Conservation (phyloP, 2,329 filamentous ascomycete genomes). For the Pseudopithomyces chartarum region DNA sequence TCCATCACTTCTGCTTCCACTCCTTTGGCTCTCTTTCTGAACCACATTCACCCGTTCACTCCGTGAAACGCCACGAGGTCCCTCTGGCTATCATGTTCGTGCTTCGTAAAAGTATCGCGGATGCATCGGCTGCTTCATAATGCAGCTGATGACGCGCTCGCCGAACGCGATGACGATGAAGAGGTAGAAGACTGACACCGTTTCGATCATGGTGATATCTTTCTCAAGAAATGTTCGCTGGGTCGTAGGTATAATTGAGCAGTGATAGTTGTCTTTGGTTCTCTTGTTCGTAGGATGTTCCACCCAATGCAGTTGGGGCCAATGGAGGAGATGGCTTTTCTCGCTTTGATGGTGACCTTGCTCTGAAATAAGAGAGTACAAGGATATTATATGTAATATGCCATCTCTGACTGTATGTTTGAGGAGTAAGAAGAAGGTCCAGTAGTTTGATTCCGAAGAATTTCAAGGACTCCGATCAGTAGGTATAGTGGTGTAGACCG, state of each 20-base stretch:
- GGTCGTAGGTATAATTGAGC: not conserved
- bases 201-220: conserved; percentile 6
- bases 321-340: not conserved
- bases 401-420: not conserved
- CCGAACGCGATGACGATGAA: conserved; percentile 8
- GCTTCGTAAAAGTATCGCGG: conserved; percentile 6
- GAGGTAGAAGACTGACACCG: conserved; percentile 8
- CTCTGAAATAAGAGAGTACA: not conserved
- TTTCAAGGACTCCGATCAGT: too few relatives aligned
- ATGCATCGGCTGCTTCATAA: conserved; percentile 2
- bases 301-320: not conserved
- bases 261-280: not conserved
- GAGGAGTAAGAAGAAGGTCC: not conserved
- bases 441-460: not conserved
- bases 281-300: not conserved
- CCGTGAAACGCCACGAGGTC: not conserved
- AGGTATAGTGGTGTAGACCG: too few relatives aligned
- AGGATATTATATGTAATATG: not conserved
- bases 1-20: too few relatives aligned
- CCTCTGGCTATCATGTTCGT: not conserved
- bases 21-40: not conserved
- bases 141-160: conserved; percentile 12
- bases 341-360: not conserved
- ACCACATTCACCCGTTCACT: conserved; percentile 5
- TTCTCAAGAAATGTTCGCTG: not conserved